Base-by-base conservation (phyloP, 371 early-diverging fungal genomes). In the Rhizopus delemar region DNA sequence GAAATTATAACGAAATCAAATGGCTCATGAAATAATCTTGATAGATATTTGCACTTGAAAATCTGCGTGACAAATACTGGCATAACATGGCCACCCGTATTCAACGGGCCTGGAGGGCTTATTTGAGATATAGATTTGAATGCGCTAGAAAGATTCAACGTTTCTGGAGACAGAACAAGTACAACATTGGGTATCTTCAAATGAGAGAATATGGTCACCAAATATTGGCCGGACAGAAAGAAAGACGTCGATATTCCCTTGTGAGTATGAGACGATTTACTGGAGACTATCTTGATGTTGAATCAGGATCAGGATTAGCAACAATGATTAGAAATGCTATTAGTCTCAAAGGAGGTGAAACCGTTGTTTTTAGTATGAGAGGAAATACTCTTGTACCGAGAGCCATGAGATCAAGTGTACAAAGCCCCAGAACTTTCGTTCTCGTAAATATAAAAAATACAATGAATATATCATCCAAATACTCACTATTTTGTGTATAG, bases 11-110 rank as follows among this genome's bases (percentile, higher is more conserved):
- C 22, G 2, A 22, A 22, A 22, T 22, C 22, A 22, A 22, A 22
- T 22, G 22, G 22, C 22, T 22, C 22, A 22, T 22, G 22, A 22
- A 22, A 2, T 22, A 22, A 22, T 22, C 22, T 22, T 22, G 4
- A 38, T 38, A 81, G 62, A 86, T 98, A 33, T 97, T 95, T 77
- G 87, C 94, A 0, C 80, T 97, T 0, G 98, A 98, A 74, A 90
- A 87, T 60, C 73, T 90, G 65, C 89, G 98, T 46, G 98, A 98
- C 60, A 88, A 90, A 45, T 96, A 97, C 80, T 98, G 94, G 91
- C 95, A 98, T 69, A 89, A 85, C 62, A 97, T 93, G 90, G 98
- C 98, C 1, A 88, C 87, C 29, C 88, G 94, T 64, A 97, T 98
- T 63, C 98, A 98, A 71, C 81, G 93, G 32, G 92, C 93, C 4